Conservation (phyloP, 345 rosid genomes). For the Litchi chinensis region DNA sequence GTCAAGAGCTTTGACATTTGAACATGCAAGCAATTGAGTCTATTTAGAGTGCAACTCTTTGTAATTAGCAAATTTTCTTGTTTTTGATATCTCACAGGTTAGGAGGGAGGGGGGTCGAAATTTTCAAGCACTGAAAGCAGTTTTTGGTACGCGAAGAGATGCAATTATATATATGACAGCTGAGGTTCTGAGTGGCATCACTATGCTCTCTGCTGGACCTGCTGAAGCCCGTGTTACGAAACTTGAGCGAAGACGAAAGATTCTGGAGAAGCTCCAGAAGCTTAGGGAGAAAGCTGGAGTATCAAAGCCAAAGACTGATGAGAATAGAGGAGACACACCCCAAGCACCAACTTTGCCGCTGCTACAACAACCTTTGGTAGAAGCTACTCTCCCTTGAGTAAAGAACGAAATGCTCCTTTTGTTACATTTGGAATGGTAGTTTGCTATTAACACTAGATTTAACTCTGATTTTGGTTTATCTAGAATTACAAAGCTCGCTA, state of each 20-base stretch:
- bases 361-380: conserved; percentile 37
- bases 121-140: neutral
- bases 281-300: conserved; percentile 38
- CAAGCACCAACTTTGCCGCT: conserved; percentile 15
- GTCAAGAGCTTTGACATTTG: neutral
- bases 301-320: conserved; percentile 28
- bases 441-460: neutral
- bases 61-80: neutral
- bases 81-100: conserved; percentile 18
- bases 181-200: conserved; percentile 32
- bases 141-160: conserved; percentile 40
- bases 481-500: neutral
- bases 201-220: conserved; percentile 34
- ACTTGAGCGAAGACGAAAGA: conserved; percentile 39
- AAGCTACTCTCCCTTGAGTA: conserved; percentile 26
- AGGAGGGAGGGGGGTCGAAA: conserved; percentile 21
- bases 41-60: neutral
- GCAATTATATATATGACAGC: conserved; percentile 39
- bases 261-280: conserved; percentile 46
- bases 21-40: too few species aligned
- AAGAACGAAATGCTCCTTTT: neutral
- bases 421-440: neutral
- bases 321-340: conserved; percentile 1
- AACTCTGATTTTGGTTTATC: neutral
- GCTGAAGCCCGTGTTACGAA: conserved; percentile 56